Base-by-base conservation (phyloP, 306 rosid genomes). In the Herpetospermum pedunculosum region DNA sequence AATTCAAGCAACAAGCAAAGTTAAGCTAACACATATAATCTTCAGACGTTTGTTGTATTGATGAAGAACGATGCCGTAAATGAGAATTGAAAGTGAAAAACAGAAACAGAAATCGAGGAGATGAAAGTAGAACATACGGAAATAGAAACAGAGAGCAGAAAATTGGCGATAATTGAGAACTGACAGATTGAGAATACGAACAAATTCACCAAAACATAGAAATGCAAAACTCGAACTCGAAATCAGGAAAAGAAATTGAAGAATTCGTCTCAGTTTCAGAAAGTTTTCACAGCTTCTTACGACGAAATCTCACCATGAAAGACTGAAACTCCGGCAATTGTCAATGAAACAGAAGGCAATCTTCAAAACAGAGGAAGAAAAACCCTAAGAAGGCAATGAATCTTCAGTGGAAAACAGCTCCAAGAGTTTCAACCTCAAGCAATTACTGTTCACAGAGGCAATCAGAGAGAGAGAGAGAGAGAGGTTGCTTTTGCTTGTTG, bases 1-100 rank as follows among this genome's bases (percentile, higher is more conserved):
- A 84, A 72, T 79, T 78, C 82, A 82, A 77, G 55, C 47, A 76
- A 64, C 75, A 82, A 80, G 77, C 76, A 65, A 76, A 81, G 78
- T 73, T 71, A 78, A 32, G 30, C 65, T 28, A 25, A 67, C 71
- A 74, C 55, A 55, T 43, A 69, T 26, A 14, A 25, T 69, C 74
- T 13, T 69, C 40, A 14, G 9, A 6, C 8, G 14, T 28, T 28
- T 47, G 16, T 44, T 44, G 52, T 76, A 26, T 38, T 55, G 44
- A 58, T 11, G 11, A 38, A 46, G 30, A 76, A 50, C 34, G 63
- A 15, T 25, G 23, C 35, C 55, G 38, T 14, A 26, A 68, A 4
- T 5, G 18, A 23, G 5, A 38, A 65, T 64, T 38, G 49, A 46
- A 68, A 9, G 23, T 68, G 38, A 68, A 43, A 68, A 68, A 25